These are phyloP conservation scores for Raddia distichophylla DNA, from an alignment of 176 grass and related monocot species.

Conservation along the genomic window DNA sequence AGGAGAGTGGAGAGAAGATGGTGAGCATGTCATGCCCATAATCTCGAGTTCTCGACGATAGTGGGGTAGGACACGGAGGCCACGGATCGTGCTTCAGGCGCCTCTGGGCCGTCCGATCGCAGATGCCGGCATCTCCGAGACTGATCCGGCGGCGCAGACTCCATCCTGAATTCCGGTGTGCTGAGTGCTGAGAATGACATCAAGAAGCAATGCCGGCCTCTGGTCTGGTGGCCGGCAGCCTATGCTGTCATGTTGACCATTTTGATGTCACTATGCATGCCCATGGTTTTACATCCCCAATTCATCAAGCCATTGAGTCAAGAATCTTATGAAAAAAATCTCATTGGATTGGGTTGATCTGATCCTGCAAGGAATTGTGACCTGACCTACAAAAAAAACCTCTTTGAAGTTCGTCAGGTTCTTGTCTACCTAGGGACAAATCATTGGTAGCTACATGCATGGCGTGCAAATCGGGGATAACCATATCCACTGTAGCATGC, in stretches of 20 bases:
- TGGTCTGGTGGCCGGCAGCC: neutral
- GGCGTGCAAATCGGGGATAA: conserved; percentile 26
- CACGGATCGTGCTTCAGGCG: neutral
- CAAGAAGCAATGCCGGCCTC: neutral
- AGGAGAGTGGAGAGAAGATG: neutral
- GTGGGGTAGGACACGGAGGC: neutral
- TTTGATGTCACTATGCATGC: neutral
- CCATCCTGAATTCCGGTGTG: neutral
- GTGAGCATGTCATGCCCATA: neutral
- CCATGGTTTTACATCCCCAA: neutral
- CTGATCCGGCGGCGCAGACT: neutral
- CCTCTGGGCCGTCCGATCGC: neutral
- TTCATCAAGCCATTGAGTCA: neutral
- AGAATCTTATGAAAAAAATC: too few relatives aligned
- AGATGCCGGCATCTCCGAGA: neutral
- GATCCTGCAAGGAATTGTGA: too few relatives aligned
- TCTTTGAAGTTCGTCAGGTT: conserved; percentile 12
- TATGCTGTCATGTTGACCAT: neutral
- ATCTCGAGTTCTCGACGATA: too few relatives aligned
- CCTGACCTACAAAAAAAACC: too few relatives aligned
- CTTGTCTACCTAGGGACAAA: neutral
- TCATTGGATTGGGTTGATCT: too few relatives aligned
- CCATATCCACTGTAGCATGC: neutral
- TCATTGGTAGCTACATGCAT: conserved; percentile 2
- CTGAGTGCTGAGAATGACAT: neutral